Evolutionary conservation across 2,329 filamentous ascomycete species (phyloP), one percentile per base, ranked within the genome.

Genomic region (Cryphonectria japonica): DNA sequence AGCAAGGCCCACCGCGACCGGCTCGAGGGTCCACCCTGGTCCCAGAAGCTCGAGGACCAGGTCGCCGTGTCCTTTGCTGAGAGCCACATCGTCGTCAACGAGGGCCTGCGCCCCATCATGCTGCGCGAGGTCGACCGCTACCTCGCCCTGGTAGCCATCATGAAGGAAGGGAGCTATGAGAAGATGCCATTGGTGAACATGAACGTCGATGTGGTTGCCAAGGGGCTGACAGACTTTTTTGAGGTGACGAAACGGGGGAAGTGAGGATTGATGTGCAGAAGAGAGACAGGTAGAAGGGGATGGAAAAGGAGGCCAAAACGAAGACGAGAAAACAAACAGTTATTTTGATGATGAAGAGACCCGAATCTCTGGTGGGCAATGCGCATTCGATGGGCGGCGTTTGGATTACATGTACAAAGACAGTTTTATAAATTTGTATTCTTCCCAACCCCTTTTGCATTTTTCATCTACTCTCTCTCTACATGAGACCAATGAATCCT

Each of bases 161-260:
- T 95, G 92, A 92, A 92, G 79, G 92, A 95, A 78, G 93, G 93
- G 69, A 92, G 91, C 39, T 93, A 93, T 76, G 92, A 94, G 78
- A 93, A 93, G 83, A 93, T 95, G 84, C 67, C 92, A 4, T 83
- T 95, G 73, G 92, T 97, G 73, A 94, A 94, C 76, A 94, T 95
- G 88, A 96, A 97, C 76, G 92, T 95, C 2, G 91, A 93, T 76
- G 91, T 93, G 0, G 91, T 95, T 43, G 92, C 95, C 66, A 89
- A 93, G 76, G 93, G 93, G 0, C 81, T 97, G 77, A 89, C 90
- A 54, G 89, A 94, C 78, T 93, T 96, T 73, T 96, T 96, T 77
- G 87, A 91, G 76, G 91, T 92, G 72, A 91, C 89, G 11, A 91
- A 90, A 78, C 84, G 85, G 68, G 88, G 82, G 64, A 82, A 82